Conservation (phyloP, 2,329 filamentous ascomycete species). For the Fusarium concolor region DNA sequence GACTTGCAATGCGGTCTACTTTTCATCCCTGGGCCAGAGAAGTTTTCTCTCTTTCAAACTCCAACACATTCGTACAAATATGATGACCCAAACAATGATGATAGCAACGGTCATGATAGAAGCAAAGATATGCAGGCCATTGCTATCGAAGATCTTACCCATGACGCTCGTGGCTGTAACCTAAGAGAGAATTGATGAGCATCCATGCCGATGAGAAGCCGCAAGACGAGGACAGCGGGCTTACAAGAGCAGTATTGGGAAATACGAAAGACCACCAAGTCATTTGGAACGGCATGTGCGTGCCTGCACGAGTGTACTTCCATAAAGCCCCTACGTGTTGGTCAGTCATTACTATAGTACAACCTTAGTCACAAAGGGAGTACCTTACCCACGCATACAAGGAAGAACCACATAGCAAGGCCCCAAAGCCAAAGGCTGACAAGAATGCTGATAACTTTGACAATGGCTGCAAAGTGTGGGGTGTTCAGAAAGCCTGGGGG, state of each 20-base stretch:
- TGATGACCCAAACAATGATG: constrained; percentile 74
- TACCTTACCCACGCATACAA: constrained; percentile 73
- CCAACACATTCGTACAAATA: constrained; percentile 76
- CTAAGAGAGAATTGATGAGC: constrained; percentile 30
- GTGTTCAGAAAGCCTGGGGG: constrained; percentile 57
- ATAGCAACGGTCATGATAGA: constrained; percentile 75
- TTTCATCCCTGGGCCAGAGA: constrained; percentile 77
- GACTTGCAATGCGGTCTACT: background rate
- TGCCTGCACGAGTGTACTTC: constrained; percentile 68
- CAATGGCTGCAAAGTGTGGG: constrained; percentile 56
- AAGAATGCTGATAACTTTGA: constrained; percentile 67
- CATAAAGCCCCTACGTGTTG: constrained; percentile 65
- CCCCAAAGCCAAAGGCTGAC: constrained; percentile 84
- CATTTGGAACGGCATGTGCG: constrained; percentile 81
- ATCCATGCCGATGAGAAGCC: background rate
- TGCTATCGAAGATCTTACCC: constrained; percentile 69
- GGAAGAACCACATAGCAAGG: constrained; percentile 85
- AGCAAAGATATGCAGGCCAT: constrained; percentile 73
- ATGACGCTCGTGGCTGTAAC: constrained; percentile 79
- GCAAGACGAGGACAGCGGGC: background rate
- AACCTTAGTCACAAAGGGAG: no score
- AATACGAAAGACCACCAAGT: constrained; percentile 88
- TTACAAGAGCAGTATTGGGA: constrained; percentile 77
- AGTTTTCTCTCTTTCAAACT: constrained; percentile 75
- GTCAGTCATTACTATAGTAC: no score